Evolutionary conservation across 371 early-diverging fungal genomes (phyloP).

Genomic region (Mortierella sp.): DNA sequence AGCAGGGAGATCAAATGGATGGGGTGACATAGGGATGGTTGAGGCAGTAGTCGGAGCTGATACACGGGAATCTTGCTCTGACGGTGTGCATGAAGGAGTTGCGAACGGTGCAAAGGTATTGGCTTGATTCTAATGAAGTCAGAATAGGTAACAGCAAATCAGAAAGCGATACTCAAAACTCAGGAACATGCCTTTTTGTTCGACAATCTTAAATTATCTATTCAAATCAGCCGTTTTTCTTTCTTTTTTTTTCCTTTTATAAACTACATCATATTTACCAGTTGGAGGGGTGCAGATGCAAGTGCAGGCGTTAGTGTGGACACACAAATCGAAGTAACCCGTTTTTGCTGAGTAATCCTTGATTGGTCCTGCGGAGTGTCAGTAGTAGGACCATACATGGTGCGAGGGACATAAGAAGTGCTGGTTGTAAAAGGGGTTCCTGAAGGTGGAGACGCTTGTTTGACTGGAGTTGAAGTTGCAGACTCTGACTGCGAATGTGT

Average conservation of each 20-base stretch:
- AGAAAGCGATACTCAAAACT: not conserved
- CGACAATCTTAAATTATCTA: not conserved
- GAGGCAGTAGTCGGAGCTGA: not conserved
- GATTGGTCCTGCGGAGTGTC: not conserved
- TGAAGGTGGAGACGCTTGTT: not conserved
- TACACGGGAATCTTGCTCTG: not conserved
- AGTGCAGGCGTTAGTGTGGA: not conserved
- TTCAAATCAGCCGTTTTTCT: not conserved
- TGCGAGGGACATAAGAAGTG: not conserved
- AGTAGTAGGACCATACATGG: constrained; percentile 3
- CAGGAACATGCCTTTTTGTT: not conserved
- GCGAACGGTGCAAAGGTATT: not conserved
- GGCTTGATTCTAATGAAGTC: constrained; percentile 2
- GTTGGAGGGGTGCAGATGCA: not conserved
- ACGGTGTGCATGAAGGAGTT: not conserved
- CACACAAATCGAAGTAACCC: not conserved
- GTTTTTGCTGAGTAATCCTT: not conserved
- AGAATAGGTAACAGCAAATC: not conserved
- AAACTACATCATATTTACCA: constrained; percentile 2
- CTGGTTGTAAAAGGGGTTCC: not conserved
- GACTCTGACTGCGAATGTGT: not conserved
- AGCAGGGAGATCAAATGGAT: not conserved
- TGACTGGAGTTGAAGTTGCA: not conserved
- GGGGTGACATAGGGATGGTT: not conserved
- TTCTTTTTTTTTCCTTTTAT: not conserved